Conservation (phyloP, 768 basidiomycete species). For the Amanita jacksonii region DNA sequence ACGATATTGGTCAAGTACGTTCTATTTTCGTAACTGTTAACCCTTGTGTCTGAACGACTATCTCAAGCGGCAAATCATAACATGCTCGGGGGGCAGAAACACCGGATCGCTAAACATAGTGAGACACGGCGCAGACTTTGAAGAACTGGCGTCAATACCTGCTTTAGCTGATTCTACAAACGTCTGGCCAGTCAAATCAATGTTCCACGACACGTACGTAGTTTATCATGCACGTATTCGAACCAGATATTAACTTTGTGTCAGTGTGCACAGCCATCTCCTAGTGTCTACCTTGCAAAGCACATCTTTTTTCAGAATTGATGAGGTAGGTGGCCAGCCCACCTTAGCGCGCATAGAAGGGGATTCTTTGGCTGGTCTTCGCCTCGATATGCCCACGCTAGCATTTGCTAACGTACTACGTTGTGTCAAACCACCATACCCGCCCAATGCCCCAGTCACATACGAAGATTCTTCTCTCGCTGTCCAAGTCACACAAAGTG, state of each 20-base stretch:
- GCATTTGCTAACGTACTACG: constrained; percentile 48
- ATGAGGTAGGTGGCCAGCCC: constrained; percentile 28
- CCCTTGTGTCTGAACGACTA: neutral
- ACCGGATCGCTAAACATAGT: constrained; percentile 72
- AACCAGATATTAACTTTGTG: neutral
- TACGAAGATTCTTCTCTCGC: constrained; percentile 43
- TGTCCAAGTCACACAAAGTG: constrained; percentile 63
- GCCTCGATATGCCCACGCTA: constrained; percentile 44
- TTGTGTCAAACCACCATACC: constrained; percentile 16
- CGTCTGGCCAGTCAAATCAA: constrained; percentile 51
- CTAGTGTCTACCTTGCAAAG: constrained; percentile 50
- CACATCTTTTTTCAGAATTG: constrained; percentile 45
- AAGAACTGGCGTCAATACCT: constrained; percentile 48
- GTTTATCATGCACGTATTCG: neutral
- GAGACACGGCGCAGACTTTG: constrained; percentile 74
- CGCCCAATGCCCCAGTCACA: constrained; percentile 15
- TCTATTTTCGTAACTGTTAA: neutral
- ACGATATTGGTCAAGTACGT: constrained; percentile 60
- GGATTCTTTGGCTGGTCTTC: constrained; percentile 31
- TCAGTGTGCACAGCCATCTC: constrained; percentile 45
- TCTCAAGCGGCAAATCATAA: constrained; percentile 65
- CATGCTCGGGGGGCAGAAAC: constrained; percentile 75
- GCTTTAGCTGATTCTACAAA: constrained; percentile 47
- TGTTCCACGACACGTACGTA: constrained; percentile 41
- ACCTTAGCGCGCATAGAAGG: constrained; percentile 30